Base-by-base conservation (phyloP, 495 filamentous ascomycete genomes). In the Trichoderma erinaceum region DNA sequence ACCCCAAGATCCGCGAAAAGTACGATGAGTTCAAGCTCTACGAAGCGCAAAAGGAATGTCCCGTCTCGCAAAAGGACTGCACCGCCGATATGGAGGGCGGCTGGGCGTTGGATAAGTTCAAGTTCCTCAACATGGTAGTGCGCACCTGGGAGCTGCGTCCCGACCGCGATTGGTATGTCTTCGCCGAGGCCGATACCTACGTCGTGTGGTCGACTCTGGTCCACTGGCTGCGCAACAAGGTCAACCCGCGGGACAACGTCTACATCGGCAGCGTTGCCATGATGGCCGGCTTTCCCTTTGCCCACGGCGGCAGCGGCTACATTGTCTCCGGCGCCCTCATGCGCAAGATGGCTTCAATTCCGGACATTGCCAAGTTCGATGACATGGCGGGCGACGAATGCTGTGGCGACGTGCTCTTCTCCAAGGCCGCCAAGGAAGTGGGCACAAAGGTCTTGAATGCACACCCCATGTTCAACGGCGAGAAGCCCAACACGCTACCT, bases 121-220 rank as follows among this genome's bases (percentile, higher is more conserved):
- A 81, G 75, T 75, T 80, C 68, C 41, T 81, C 13, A 80, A 83
- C 72, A 78, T 80, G 11, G 75, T 76, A 63, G 79, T 80, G 71
- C 80, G 78, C 74, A 67, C 75, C 6, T 83, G 72, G 67, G 69
- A 69, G 65, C 75, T 81, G 73, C 71, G 77, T 68, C 81, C 82
- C 18, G 74, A 81, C 61, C 83, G 83, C 23, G 84, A 88, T 68
- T 91, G 87, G 86, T 91, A 86, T 71, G 72, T 90, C 63, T 89
- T 90, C 72, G 85, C 90, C 75, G 88, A 90, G 66, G 87, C 87
- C 10, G 88, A 90, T 74, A 88, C 88, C 5, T 88, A 88, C 70
- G 77, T 88, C 64, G 81, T 87, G 12, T 90, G 87, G 86, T 75
- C 82, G 27, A 90, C 85, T 58, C 70, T 89, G 56, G 75, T 86